Percentiles rank a stretch among this genome's conserved stretches.
These are phyloP conservation scores for Scleroderma citrinum DNA, from an alignment of 768 basidiomycete species.

Conservation along the genomic window DNA sequence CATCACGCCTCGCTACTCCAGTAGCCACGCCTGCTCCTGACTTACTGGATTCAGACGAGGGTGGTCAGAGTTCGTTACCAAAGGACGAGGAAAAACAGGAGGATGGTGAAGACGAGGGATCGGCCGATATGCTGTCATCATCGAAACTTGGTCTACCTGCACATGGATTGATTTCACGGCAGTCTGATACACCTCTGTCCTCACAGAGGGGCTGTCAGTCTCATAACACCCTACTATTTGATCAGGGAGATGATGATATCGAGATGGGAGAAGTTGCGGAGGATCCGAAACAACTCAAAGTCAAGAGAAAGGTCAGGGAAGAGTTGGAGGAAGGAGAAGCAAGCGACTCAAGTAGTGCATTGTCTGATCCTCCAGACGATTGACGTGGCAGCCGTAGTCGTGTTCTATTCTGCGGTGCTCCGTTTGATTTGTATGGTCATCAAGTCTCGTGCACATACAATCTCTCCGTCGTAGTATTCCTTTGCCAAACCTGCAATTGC, in stretches of 20 bases:
- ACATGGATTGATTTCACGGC: slow-evolving; percentile 27
- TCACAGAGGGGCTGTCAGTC: slow-evolving; percentile 21
- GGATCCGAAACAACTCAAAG: slow-evolving; percentile 42
- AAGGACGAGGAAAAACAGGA: slow-evolving; percentile 32
- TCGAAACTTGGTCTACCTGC: slow-evolving; percentile 28
- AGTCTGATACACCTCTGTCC: slow-evolving; percentile 24
- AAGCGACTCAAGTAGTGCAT: slow-evolving; percentile 70
- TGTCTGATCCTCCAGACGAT: slow-evolving; percentile 71
- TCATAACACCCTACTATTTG: slow-evolving; percentile 15
- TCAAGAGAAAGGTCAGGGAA: slow-evolving; percentile 54
- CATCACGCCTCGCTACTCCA: slow-evolving; percentile 36
- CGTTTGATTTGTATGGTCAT: slow-evolving; percentile 58
- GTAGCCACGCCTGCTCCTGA: slow-evolving; percentile 49
- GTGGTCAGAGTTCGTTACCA: slow-evolving; percentile 14
- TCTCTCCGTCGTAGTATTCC: slow-evolving; percentile 46
- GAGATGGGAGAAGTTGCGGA: slow-evolving; percentile 92
- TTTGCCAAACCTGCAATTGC: slow-evolving; percentile 56
- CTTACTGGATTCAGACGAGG: slow-evolving; percentile 20
- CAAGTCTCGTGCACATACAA: slow-evolving; percentile 68
- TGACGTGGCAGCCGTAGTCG: slow-evolving; percentile 15
- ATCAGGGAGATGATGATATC: slow-evolving; percentile 56
- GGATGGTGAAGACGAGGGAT: slow-evolving; percentile 32
- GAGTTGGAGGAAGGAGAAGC: slow-evolving; percentile 87
- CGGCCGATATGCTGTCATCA: slow-evolving; percentile 22
- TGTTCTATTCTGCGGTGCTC: slow-evolving; percentile 20